phyloP scores from a whole-genome alignment of 2,329 filamentous ascomycete genomes.

The Penicillium hesseltinei region DNA sequence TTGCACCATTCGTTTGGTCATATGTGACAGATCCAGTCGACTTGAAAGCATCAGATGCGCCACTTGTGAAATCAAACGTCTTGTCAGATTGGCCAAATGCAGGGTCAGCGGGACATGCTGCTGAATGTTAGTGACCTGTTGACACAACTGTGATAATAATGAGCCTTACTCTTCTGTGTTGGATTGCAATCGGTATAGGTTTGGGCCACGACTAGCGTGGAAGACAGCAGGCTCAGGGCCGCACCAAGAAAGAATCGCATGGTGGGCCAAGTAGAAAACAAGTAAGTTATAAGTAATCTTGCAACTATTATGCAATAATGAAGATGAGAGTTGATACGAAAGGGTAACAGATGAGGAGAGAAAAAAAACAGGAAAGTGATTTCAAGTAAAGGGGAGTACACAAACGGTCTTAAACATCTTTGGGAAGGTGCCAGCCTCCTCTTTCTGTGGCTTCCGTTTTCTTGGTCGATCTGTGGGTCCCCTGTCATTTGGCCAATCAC shows the following conservation, averaged over 20 bases:
- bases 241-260: constrained; percentile 34
- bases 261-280: constrained; percentile 11
- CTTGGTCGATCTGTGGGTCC: constrained; percentile 16
- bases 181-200: constrained; percentile 48
- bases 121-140: constrained; percentile 11
- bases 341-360: not conserved
- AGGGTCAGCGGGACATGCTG: constrained; percentile 69
- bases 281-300: not conserved
- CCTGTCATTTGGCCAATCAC: constrained; percentile 12
- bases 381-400: not conserved
- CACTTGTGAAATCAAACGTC: constrained; percentile 77
- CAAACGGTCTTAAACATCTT: constrained; percentile 4
- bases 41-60: constrained; percentile 74
- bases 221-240: constrained; percentile 30
- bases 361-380: constrained; percentile 7
- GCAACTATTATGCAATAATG: constrained; percentile 4
- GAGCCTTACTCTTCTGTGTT: constrained; percentile 35
- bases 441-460: constrained; percentile 15
- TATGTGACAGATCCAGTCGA: constrained; percentile 69
- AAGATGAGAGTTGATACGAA: not conserved
- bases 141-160: not conserved
- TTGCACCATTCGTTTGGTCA: constrained; percentile 66
- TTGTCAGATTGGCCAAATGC: constrained; percentile 76
- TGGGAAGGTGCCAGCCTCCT: constrained; percentile 24
- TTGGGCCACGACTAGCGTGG: constrained; percentile 37